These are phyloP conservation scores for Colletotrichum tabaci DNA, from an alignment of 2,329 filamentous ascomycete genomes.

Conservation along the genomic window DNA sequence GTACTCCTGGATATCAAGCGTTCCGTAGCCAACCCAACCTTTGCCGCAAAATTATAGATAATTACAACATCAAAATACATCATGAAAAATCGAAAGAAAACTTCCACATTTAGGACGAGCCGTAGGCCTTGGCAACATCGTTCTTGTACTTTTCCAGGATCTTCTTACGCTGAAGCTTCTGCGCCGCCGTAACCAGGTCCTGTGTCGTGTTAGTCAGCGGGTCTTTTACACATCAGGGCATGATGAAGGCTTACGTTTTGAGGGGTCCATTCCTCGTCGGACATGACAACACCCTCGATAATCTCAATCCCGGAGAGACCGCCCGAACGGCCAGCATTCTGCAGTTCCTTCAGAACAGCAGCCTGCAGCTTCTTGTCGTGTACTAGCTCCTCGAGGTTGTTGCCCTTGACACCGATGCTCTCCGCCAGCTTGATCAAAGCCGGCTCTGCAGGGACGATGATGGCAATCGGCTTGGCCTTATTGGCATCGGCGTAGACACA, in stretches of 20 bases:
- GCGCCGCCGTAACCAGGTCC: constrained; percentile 77
- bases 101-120: constrained; percentile 46
- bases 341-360: constrained; percentile 76
- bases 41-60: constrained; percentile 23
- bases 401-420: constrained; percentile 62
- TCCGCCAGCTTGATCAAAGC: constrained; percentile 68
- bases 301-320: constrained; percentile 78
- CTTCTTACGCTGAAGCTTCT: constrained; percentile 80
- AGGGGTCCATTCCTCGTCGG: constrained; percentile 82
- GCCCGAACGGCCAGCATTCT: constrained; percentile 72
- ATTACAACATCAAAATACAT: constrained; percentile 24
- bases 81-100: constrained; percentile 9
- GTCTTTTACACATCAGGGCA: not conserved
- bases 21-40: constrained; percentile 31
- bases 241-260: constrained; percentile 74
- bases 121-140: constrained; percentile 74
- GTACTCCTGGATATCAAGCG: constrained; percentile 42
- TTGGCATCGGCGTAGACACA: constrained; percentile 68
- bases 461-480: constrained; percentile 68
- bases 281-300: constrained; percentile 79
- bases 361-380: constrained; percentile 76
- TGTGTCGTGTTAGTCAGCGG: constrained; percentile 53
- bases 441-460: constrained; percentile 70
- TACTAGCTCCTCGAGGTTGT: constrained; percentile 75
- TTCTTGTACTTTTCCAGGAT: constrained; percentile 74